These are phyloP conservation scores for Xylaria multiplex DNA, from an alignment of 2,329 filamentous ascomycete genomes.

Conservation along the genomic window DNA sequence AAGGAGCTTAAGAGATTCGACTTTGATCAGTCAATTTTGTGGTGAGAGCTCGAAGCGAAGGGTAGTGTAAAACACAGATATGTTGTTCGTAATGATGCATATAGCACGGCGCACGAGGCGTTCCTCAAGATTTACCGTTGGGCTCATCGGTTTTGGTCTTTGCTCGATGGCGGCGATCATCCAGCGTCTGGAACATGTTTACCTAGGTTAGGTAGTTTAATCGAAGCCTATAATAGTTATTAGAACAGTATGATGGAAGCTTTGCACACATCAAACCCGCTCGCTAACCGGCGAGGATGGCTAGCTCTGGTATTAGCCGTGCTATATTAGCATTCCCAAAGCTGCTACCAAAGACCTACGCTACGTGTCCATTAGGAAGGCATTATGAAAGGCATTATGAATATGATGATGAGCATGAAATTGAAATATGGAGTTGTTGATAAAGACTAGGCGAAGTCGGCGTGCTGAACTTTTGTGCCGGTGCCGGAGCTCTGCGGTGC, in stretches of 20 bases:
- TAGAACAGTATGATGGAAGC: slow-evolving; percentile 16
- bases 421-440: slow-evolving; percentile 20
- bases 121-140: slow-evolving; percentile 20
- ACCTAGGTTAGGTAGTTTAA: background rate
- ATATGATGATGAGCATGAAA: slow-evolving; percentile 31
- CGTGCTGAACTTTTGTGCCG: slow-evolving; percentile 27
- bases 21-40: slow-evolving; percentile 76
- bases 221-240: slow-evolving; percentile 9
- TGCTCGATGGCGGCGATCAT: slow-evolving; percentile 11
- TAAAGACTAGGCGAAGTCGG: slow-evolving; percentile 30
- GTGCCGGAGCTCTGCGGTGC: slow-evolving; percentile 16
- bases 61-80: slow-evolving; percentile 27
- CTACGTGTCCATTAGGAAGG: background rate
- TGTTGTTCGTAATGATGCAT: slow-evolving; percentile 31
- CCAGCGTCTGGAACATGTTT: slow-evolving; percentile 5
- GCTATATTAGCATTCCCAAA: background rate
- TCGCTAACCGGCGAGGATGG: background rate
- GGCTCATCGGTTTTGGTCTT: background rate
- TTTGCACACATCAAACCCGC: background rate
- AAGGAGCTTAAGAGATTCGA: slow-evolving; percentile 93
- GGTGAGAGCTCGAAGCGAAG: slow-evolving; percentile 51
- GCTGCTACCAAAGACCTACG: background rate
- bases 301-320: background rate
- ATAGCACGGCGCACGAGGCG: slow-evolving; percentile 37
- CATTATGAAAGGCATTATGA: slow-evolving; percentile 17